Conservation (phyloP, 345 rosid genomes). For the Isatis tinctoria region DNA sequence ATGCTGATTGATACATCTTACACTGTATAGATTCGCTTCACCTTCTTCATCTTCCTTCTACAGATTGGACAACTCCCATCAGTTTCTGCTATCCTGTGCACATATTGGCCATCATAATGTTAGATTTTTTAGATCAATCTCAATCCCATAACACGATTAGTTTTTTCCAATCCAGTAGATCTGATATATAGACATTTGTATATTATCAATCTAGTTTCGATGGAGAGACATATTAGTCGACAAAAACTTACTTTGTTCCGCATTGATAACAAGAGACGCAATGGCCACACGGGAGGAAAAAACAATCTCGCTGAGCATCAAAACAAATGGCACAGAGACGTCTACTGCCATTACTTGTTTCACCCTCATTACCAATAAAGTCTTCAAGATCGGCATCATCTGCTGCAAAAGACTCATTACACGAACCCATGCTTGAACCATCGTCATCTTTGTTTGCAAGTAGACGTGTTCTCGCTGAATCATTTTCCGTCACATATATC, state of each 20-base stretch:
- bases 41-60: constrained; percentile 58
- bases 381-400: constrained; percentile 60
- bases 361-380: constrained; percentile 36
- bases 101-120: neutral
- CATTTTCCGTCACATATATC: constrained; percentile 4
- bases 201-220: neutral
- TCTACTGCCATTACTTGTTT: constrained; percentile 43
- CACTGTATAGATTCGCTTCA: constrained; percentile 50
- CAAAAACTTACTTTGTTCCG: constrained; percentile 41
- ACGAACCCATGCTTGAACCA: constrained; percentile 54
- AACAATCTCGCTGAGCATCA: constrained; percentile 83
- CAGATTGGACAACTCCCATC: constrained; percentile 72
- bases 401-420: constrained; percentile 54
- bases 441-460: constrained; percentile 65
- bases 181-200: neutral
- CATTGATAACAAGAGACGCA: constrained; percentile 79
- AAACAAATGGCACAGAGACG: constrained; percentile 86
- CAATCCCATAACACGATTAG: neutral
- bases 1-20: neutral
- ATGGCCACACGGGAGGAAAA: constrained; percentile 92
- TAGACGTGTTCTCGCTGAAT: constrained; percentile 39
- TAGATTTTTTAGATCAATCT: neutral
- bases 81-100: constrained; percentile 59
- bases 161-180: neutral
- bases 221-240: neutral